phyloP scores from a whole-genome alignment of 1,284 basidiomycete genomes.

The Cronartium ribicola region DNA sequence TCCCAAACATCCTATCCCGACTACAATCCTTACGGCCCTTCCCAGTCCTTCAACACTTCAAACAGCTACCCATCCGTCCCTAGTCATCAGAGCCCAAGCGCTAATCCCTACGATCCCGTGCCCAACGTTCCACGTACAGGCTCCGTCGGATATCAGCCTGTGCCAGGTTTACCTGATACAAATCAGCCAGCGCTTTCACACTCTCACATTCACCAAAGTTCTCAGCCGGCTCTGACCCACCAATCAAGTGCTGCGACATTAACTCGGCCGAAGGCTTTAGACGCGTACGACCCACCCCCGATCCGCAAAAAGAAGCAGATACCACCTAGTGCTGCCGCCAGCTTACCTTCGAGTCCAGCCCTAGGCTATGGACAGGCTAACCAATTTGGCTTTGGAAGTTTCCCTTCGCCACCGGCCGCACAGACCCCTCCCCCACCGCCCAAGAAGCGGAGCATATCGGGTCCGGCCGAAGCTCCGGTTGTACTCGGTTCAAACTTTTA shows the following conservation, averaged over 20 bases:
- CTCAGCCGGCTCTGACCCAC: neutral
- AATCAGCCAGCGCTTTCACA: neutral
- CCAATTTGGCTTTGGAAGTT: conserved; percentile 4
- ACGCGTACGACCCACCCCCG: conserved; percentile 39
- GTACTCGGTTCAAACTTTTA: neutral
- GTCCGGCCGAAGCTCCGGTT: conserved; percentile 17
- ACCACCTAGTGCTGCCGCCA: conserved; percentile 13
- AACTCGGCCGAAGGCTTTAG: conserved; percentile 35
- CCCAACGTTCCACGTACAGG: conserved; percentile 34
- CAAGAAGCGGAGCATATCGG: conserved; percentile 33
- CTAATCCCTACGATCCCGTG: conserved; percentile 6
- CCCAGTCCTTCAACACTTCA: neutral
- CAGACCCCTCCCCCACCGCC: conserved; percentile 20
- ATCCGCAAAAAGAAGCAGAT: conserved; percentile 38
- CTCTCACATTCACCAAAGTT: neutral
- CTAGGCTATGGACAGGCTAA: conserved; percentile 22
- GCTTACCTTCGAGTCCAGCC: conserved; percentile 36
- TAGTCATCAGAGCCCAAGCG: neutral
- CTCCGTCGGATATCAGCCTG: conserved; percentile 25
- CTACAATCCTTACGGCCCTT: conserved; percentile 29
- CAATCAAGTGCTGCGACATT: conserved; percentile 7
- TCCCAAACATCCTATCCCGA: conserved; percentile 2
- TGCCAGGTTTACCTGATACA: neutral
- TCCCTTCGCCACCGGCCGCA: neutral
- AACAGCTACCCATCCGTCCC: neutral